Evolutionary conservation across 805 yeast genomes (phyloP), one percentile per base, ranked within the genome.

Genomic region (Pichia insulana): DNA sequence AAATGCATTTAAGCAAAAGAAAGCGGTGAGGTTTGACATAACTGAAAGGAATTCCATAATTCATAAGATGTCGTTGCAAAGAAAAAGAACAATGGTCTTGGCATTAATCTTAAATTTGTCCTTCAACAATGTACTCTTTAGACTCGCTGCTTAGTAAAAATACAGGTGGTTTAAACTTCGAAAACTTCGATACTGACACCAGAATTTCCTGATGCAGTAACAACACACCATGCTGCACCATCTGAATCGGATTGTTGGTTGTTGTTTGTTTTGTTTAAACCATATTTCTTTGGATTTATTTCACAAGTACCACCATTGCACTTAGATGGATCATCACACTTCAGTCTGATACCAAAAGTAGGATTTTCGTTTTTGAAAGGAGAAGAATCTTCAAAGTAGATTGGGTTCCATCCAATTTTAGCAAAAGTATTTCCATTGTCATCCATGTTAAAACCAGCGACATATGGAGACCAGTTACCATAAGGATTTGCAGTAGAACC

Each of bases 381-480:
- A 22, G 69, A 59, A 1, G 65, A 50, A 39, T 68, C 69, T 49
- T 82, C 90, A 53, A 83, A 61, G 62, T 85, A 84, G 43, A 82
- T 73, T 13, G 96, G 96, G 62, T 87, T 87, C 95, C 95, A 86
- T 36, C 90, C 95, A 58, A 87, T 75, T 64, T 85, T 88, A 50
- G 84, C 85, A 59, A 51, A 87, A 3, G 96, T 87, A 59, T 74
- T 74, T 27, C 85, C 81, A 45, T 56, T 63, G 47, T 61, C 63
- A 59, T 85, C 95, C 70, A 76, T 76, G 68, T 87, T 87, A 47
- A 89, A 86, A 50, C 96, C 96, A 13, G 92, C 94, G 49, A 88
- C 95, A 53, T 85, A 87, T 22, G 96, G 95, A 13, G 95, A 65
- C 96, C 96, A 88, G 72, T 87, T 87, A 45, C 96, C 96, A 50